Evolutionary conservation across 2,329 filamentous ascomycete genomes (phyloP).

Genomic region (Myriosclerotinia curreyana): DNA sequence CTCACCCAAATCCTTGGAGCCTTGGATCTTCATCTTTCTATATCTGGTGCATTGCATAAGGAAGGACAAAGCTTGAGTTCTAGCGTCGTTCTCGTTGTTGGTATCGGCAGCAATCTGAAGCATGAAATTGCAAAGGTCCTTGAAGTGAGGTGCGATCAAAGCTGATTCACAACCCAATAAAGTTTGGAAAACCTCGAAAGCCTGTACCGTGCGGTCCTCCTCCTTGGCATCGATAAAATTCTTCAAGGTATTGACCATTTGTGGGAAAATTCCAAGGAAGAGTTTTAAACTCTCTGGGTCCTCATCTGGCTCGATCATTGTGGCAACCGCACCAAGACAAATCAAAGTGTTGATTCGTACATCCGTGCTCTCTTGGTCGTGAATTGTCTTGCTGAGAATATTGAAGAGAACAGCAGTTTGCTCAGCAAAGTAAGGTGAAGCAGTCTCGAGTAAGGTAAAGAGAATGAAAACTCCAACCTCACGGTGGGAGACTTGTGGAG

Average conservation of each 20-base stretch:
- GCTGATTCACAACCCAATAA: slow-evolving; percentile 86
- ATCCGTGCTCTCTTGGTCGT: slow-evolving; percentile 84
- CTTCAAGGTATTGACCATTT: slow-evolving; percentile 89
- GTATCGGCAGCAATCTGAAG: slow-evolving; percentile 77
- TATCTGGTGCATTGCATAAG: slow-evolving; percentile 89
- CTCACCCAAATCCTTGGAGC: slow-evolving; percentile 76
- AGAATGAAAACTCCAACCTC: slow-evolving; percentile 93
- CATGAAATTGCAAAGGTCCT: slow-evolving; percentile 91
- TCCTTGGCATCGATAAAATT: slow-evolving; percentile 73
- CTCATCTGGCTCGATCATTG: slow-evolving; percentile 85
- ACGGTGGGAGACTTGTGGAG: slow-evolving; percentile 70
- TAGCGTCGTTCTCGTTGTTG: slow-evolving; percentile 76
- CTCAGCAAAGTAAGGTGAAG: slow-evolving; percentile 79
- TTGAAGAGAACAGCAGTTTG: slow-evolving; percentile 76
- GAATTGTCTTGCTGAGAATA: slow-evolving; percentile 82
- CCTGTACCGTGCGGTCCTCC: slow-evolving; percentile 83
- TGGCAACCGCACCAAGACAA: slow-evolving; percentile 80
- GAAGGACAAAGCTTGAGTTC: slow-evolving; percentile 88
- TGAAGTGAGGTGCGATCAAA: slow-evolving; percentile 80
- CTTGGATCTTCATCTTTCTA: slow-evolving; percentile 93
- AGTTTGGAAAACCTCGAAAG: slow-evolving; percentile 96
- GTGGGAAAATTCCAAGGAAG: slow-evolving; percentile 77
- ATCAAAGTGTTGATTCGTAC: slow-evolving; percentile 94
- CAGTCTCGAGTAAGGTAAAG: slow-evolving; percentile 84
- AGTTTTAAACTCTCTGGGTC: slow-evolving; percentile 68